Conservation (phyloP, 1,284 basidiomycete genomes). For the Ceratobasidium sp. region DNA sequence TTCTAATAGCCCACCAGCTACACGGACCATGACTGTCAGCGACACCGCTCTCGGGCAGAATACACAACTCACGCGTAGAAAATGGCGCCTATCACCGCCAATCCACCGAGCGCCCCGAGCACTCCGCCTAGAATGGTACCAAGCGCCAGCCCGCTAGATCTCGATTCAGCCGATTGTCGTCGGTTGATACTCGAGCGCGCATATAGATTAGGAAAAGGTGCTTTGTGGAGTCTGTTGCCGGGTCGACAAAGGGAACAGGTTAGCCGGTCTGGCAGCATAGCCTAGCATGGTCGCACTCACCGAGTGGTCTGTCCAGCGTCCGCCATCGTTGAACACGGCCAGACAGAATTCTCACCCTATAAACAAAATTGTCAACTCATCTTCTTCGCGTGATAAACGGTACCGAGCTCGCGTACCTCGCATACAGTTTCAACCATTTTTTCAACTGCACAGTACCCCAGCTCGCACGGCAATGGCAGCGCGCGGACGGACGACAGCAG, state of each 20-base stretch:
- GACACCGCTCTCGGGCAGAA: not conserved
- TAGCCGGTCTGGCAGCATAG: not conserved
- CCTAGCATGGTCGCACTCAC: not conserved
- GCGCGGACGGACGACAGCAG: not conserved
- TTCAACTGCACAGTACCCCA: not conserved
- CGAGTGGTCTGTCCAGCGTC: not conserved
- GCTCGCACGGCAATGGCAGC: constrained; percentile 8
- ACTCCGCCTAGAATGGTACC: constrained; percentile 31
- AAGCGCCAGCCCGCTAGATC: constrained; percentile 9
- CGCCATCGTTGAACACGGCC: not conserved
- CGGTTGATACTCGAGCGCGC: not conserved
- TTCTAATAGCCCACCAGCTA: constrained; percentile 34
- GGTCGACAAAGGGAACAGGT: not conserved
- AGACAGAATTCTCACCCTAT: not conserved
- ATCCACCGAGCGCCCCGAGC: constrained; percentile 28
- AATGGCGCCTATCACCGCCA: constrained; percentile 27
- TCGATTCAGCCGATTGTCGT: not conserved
- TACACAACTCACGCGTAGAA: constrained; percentile 34
- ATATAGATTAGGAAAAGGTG: not conserved
- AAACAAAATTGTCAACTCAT: not conserved
- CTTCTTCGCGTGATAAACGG: not conserved
- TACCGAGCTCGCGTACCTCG: constrained; percentile 15
- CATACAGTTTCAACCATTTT: constrained; percentile 1
- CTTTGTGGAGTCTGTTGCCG: not conserved
- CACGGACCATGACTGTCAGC: not conserved